phyloP scores from a whole-genome alignment of 2,329 filamentous ascomycete species.

The Verticillium klebahnii region DNA sequence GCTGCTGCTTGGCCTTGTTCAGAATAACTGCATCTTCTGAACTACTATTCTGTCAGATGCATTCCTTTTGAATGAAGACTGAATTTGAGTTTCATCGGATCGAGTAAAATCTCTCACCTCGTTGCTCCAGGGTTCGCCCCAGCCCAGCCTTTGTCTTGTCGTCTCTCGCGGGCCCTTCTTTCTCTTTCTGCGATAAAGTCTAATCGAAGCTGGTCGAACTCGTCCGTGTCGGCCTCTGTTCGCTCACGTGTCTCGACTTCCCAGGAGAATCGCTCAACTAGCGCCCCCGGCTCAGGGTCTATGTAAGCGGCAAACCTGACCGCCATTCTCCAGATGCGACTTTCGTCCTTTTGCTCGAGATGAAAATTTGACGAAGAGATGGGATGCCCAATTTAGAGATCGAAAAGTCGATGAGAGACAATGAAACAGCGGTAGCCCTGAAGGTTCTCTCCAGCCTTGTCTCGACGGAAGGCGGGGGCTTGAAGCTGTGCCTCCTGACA shows the following conservation, averaged over 20 bases:
- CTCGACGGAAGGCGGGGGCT: too few relatives aligned
- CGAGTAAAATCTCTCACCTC: too few relatives aligned
- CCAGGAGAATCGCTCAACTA: constrained; percentile 10
- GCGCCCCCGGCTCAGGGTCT: constrained; percentile 6
- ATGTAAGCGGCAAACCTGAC: background rate
- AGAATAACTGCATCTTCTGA: constrained; percentile 2
- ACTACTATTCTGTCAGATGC: background rate
- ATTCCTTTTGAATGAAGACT: too few relatives aligned
- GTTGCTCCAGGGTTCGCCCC: background rate
- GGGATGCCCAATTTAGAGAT: too few relatives aligned
- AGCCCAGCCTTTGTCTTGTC: background rate
- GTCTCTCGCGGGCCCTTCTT: constrained; percentile 1
- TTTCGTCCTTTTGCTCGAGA: background rate
- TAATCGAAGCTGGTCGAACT: constrained; percentile 5
- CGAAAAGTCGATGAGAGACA: too few relatives aligned
- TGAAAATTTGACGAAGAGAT: too few relatives aligned
- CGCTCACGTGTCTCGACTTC: constrained; percentile 4
- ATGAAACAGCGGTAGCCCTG: too few relatives aligned
- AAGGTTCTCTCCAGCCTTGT: too few relatives aligned
- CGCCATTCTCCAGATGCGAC: background rate
- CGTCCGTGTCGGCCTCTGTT: background rate
- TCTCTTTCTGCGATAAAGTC: constrained; percentile 2
- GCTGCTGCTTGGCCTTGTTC: constrained; percentile 3
- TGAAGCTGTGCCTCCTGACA: too few relatives aligned
- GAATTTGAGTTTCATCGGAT: too few relatives aligned